These are phyloP conservation scores for Colletotrichum chlorophyti DNA, from an alignment of 2,329 filamentous ascomycete species.

Conservation along the genomic window DNA sequence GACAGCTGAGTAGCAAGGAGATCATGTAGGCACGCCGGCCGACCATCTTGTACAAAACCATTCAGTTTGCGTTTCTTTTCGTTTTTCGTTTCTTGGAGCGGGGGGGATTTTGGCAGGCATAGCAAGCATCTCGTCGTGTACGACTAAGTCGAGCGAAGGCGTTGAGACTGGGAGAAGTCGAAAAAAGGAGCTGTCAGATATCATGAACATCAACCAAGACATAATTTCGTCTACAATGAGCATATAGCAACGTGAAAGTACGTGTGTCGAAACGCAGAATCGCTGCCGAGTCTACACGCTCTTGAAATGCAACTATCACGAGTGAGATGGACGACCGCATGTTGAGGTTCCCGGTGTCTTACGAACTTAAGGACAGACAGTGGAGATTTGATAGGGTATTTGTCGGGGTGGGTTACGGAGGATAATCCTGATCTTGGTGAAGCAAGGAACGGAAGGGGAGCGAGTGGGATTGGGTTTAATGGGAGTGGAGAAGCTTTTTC, in stretches of 20 bases:
- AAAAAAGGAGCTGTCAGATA: constrained; percentile 12
- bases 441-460: no score
- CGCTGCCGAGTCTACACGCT: no score
- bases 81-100: background rate
- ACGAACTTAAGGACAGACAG: no score
- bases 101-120: constrained; percentile 12
- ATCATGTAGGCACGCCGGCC: constrained; percentile 24
- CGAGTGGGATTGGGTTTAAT: no score
- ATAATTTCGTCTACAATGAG: constrained; percentile 4
- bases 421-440: no score
- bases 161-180: constrained; percentile 12
- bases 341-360: no score
- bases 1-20: background rate
- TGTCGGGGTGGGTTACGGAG: no score
- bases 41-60: constrained; percentile 37
- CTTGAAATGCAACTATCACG: no score
- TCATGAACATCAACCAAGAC: constrained; percentile 20
- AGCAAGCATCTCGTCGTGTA: constrained; percentile 25
- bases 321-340: no score
- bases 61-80: constrained; percentile 26
- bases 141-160: constrained; percentile 12
- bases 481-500: no score
- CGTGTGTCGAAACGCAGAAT: no score
- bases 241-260: background rate
- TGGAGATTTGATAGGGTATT: no score